Evolutionary conservation across 495 filamentous ascomycete genomes (phyloP).

Genomic region (Penicillium steckii): DNA sequence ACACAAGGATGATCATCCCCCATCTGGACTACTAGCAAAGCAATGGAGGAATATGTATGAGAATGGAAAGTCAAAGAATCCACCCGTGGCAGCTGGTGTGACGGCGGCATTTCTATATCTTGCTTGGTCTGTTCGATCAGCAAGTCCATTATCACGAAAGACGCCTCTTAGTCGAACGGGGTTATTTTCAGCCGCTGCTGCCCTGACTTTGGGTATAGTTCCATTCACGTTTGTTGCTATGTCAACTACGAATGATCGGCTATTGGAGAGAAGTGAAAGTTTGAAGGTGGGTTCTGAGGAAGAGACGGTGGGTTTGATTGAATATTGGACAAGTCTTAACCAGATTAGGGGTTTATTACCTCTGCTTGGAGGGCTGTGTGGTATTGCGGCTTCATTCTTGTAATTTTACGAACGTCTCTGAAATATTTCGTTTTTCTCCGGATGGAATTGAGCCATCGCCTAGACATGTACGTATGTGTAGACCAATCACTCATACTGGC

Average conservation of each 20-base stretch:
- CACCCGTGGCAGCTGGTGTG: conserved; percentile 27
- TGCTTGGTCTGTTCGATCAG: conserved; percentile 31
- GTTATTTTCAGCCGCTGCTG: conserved; percentile 30
- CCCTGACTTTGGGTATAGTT: conserved; percentile 35
- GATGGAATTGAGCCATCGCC: not conserved
- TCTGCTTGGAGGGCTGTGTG: conserved; percentile 24
- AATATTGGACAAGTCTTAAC: conserved; percentile 38
- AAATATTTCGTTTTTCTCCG: not conserved
- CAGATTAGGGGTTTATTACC: conserved; percentile 34
- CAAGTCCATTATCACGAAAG: conserved; percentile 25
- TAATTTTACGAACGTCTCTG: not conserved
- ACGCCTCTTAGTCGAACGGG: conserved; percentile 6
- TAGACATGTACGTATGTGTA: too few species aligned
- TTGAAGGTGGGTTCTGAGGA: conserved; percentile 11
- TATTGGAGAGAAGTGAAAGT: conserved; percentile 20
- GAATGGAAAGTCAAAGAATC: conserved; percentile 33
- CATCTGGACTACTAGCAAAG: conserved; percentile 20
- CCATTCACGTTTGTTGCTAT: conserved; percentile 35
- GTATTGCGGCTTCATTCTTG: conserved; percentile 8
- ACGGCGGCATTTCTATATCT: conserved; percentile 39
- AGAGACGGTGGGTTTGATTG: conserved; percentile 27
- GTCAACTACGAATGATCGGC: conserved; percentile 20
- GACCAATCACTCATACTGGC: too few species aligned
- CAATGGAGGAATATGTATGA: conserved; percentile 33
- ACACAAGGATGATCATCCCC: conserved; percentile 27